Percentiles rank a stretch among this genome's conserved stretches.
Conservation (phyloP, 192 early-diverging fungal genomes). For the Gryganskiella cystojenkinii region DNA sequence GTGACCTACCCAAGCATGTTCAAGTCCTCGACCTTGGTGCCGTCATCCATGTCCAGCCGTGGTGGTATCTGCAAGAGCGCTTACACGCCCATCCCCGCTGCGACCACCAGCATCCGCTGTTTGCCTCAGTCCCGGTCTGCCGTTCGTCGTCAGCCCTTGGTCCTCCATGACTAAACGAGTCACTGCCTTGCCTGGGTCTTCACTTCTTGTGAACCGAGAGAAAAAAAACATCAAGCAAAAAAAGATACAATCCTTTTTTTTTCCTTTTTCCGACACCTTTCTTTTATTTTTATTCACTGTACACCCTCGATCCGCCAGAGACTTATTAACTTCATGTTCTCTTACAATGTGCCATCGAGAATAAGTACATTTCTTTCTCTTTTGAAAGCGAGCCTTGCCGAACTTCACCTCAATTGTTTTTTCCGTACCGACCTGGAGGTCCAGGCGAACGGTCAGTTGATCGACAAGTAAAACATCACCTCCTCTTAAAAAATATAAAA, state of each 20-base stretch:
- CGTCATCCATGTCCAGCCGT: conserved; percentile 42
- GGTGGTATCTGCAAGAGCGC: conserved; percentile 51
- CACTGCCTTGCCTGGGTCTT: background rate
- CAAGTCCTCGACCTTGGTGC: conserved; percentile 41
- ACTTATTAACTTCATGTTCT: conserved; percentile 4
- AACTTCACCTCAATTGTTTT: conserved; percentile 37
- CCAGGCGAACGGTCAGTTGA: conserved; percentile 46
- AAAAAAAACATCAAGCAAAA: background rate
- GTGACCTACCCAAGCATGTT: conserved; percentile 45
- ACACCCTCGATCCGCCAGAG: conserved; percentile 51
- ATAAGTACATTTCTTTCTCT: conserved; percentile 36
- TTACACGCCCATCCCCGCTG: conserved; percentile 35
- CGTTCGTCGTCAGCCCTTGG: conserved; percentile 47
- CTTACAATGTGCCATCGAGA: conserved; percentile 39
- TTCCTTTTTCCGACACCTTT: too few species aligned
- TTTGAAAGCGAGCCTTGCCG: conserved; percentile 48
- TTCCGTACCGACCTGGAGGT: conserved; percentile 41
- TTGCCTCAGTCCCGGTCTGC: conserved; percentile 32
- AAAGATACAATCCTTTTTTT: too few species aligned
- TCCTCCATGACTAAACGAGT: conserved; percentile 19
- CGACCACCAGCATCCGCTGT: conserved; percentile 46
- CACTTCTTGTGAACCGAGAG: conserved; percentile 11
- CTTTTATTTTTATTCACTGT: conserved; percentile 19
- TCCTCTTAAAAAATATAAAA: conserved; percentile 11
- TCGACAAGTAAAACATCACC: conserved; percentile 49